phyloP scores from a whole-genome alignment of 2,329 filamentous ascomycete genomes.

The Orbilia quercus region DNA sequence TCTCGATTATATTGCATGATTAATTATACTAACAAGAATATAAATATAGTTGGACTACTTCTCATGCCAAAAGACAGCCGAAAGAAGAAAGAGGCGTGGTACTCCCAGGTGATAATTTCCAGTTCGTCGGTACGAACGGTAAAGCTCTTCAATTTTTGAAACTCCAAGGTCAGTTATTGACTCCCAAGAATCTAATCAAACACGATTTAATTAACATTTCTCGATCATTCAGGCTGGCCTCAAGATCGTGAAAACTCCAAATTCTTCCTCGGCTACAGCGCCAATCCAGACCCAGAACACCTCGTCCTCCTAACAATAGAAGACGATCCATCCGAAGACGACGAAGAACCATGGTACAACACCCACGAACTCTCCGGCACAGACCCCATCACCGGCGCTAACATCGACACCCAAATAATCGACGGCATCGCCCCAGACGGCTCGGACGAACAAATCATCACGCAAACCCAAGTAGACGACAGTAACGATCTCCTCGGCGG shows the following conservation, averaged over 20 bases:
- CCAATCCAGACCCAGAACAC: constrained; percentile 1
- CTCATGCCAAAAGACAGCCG: constrained; percentile 4
- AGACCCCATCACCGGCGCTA: not conserved
- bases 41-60: constrained; percentile 13
- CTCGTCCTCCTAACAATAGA: constrained; percentile 7
- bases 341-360: not conserved
- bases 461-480: constrained; percentile 10
- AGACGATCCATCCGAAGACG: not conserved
- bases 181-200: too few relatives aligned
- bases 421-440: constrained; percentile 3
- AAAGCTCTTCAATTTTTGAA: constrained; percentile 8
- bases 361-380: not conserved
- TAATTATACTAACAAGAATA: too few relatives aligned
- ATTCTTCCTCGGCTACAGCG: constrained; percentile 19
- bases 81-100: not conserved
- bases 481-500: not conserved
- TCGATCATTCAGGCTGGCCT: not conserved
- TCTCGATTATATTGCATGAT: too few relatives aligned
- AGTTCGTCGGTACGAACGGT: constrained; percentile 7
- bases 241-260: not conserved
- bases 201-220: too few relatives aligned
- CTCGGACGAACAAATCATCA: constrained; percentile 9
- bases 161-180: constrained; percentile 6
- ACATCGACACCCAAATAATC: not conserved
- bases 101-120: not conserved